A percentile compares a stretch with the other conserved stretches of the same genome.
These are phyloP conservation scores for Yamadazyma sp. DNA, from an alignment of 805 yeast species.

Conservation along the genomic window DNA sequence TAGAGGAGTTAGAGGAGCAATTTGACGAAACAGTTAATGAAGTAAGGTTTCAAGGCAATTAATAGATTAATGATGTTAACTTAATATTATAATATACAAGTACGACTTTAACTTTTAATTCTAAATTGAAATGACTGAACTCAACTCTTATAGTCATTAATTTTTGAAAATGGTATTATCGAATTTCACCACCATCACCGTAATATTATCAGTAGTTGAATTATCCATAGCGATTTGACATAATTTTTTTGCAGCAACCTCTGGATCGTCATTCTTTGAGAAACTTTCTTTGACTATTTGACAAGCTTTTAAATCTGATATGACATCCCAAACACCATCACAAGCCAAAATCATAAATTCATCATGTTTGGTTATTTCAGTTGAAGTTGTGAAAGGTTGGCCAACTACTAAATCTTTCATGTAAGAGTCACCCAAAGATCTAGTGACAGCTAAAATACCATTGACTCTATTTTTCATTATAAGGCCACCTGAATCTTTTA, in stretches of 20 bases:
- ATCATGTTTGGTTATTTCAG: conserved; percentile 64
- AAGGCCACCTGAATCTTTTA: conserved; percentile 77
- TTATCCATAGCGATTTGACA: conserved; percentile 73
- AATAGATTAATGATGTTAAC: too few species aligned
- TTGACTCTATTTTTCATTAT: conserved; percentile 89
- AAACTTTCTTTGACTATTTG: conserved; percentile 55
- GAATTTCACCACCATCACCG: conserved; percentile 81
- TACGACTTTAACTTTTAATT: too few species aligned
- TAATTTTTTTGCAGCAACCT: conserved; percentile 62
- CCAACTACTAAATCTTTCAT: conserved; percentile 88
- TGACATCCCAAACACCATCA: conserved; percentile 97
- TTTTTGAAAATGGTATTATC: conserved; percentile 43
- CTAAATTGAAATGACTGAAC: too few species aligned
- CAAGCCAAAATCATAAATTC: conserved; percentile 87
- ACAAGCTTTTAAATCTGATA: conserved; percentile 81
- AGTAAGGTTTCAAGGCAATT: too few species aligned
- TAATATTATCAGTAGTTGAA: conserved; percentile 85
- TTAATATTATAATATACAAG: too few species aligned
- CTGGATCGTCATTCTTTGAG: conserved; percentile 44
- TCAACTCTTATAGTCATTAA: too few species aligned
- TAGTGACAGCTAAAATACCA: conserved; percentile 91
- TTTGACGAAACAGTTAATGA: conserved; percentile 11
- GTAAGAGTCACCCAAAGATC: conserved; percentile 91
- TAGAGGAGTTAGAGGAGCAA: conserved; percentile 10
- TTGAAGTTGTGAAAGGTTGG: conserved; percentile 87